Evolutionary conservation across 139 green algal species (phyloP).

Genomic region (Chlorella sp.): DNA sequence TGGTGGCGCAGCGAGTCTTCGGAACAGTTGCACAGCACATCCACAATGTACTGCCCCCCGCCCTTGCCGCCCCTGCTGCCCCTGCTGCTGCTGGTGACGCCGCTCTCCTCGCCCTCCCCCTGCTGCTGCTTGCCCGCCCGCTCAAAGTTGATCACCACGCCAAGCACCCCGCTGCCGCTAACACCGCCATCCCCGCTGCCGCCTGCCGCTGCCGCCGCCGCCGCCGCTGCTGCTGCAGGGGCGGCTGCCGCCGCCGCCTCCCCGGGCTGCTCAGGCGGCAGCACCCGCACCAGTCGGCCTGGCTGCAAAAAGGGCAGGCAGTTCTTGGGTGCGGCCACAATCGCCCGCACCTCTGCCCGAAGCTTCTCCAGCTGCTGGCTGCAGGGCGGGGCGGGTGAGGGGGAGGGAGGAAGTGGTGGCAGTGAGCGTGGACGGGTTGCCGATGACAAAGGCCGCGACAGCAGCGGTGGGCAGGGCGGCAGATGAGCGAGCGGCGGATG

Average conservation of each 20-base stretch:
- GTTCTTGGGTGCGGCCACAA: slow-evolving; percentile 51
- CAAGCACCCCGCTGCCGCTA: slow-evolving; percentile 37
- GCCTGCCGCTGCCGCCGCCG: slow-evolving; percentile 7
- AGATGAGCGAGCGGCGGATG: too few relatives aligned
- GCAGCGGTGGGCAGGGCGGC: too few relatives aligned
- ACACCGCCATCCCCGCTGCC: slow-evolving; percentile 15
- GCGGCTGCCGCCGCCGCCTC: background rate
- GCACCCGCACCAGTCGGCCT: slow-evolving; percentile 76
- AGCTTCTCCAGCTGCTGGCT: slow-evolving; percentile 49
- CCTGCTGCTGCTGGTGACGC: slow-evolving; percentile 15
- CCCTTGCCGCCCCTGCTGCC: slow-evolving; percentile 2
- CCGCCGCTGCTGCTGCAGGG: background rate
- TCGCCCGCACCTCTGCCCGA: slow-evolving; percentile 34
- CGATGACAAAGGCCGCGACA: background rate
- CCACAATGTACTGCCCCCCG: slow-evolving; percentile 67
- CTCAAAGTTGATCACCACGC: slow-evolving; percentile 85
- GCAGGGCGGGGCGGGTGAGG: background rate
- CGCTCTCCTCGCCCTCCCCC: background rate
- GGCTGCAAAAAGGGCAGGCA: slow-evolving; percentile 88
- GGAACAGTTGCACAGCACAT: slow-evolving; percentile 75
- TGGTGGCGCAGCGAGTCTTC: slow-evolving; percentile 7
- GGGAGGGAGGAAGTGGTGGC: background rate
- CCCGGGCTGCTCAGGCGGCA: slow-evolving; percentile 19
- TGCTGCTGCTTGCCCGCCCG: slow-evolving; percentile 38
- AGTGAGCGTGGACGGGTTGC: background rate